Base-by-base conservation (phyloP, 345 rosid species). In the Euphorbia peplus region DNA sequence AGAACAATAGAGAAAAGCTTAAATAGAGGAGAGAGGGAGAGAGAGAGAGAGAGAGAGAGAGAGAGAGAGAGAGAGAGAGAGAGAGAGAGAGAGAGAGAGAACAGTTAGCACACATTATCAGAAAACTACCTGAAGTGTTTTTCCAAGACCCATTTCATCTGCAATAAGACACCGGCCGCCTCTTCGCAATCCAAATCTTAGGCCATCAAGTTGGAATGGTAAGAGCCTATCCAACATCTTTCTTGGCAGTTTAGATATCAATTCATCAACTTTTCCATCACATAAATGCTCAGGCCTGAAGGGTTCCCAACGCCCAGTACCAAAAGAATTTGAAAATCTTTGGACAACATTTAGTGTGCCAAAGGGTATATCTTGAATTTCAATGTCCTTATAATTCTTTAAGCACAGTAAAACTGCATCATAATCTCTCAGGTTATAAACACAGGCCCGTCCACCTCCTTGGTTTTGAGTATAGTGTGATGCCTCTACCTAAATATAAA, bases 121-220 rank as follows among this genome's bases (percentile, higher is more conserved):
- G 54, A 70, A 37, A 55, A 55, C 69, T 67, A 93, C 98, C 92
- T 93, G 96, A 47, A 93, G 89, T 55, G 98, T 89, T 78, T 93
- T 93, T 6, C 98, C 98, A 73, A 93, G 96, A 55, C 97, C 96
- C 98, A 93, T 93, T 83, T 93, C 98, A 83, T 93, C 97, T 37
- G 97, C 97, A 76, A 91, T 91, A 39, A 93, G 89, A 82, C 97
- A 93, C 70, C 89, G 87, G 4, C 97, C 98, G 47, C 98, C 97
- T 75, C 98, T 83, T 78, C 64, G 83, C 73, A 93, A 58, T 29
- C 92, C 97, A 79, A 87, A 93, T 60, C 81, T 86, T 67, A 93
- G 63, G 58, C 98, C 98, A 73, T 89, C 95, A 44, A 84, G 83
- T 73, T 93, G 98, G 76, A 93, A 93, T 63, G 98, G 97, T 76